A percentile compares a stretch with the other conserved stretches of the same genome.
These are phyloP conservation scores for Primulina tabacum DNA, from an alignment of 257 asterid species.

Conservation along the genomic window DNA sequence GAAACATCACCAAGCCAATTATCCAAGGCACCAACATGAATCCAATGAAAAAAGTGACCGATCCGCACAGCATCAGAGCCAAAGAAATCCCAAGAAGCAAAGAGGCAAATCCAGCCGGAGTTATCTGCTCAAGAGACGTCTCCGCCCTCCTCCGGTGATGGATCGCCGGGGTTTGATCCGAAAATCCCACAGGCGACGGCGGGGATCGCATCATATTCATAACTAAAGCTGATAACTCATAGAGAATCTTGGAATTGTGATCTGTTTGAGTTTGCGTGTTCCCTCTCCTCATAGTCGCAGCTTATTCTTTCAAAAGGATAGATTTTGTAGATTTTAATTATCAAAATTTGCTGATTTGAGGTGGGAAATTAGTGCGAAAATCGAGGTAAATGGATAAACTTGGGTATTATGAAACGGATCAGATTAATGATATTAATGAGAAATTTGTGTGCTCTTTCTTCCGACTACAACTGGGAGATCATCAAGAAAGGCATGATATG, in stretches of 20 bases:
- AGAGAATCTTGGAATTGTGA: constrained; percentile 33
- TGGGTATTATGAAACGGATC: neutral
- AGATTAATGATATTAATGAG: neutral
- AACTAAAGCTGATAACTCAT: constrained; percentile 42
- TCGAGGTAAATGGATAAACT: constrained; percentile 51
- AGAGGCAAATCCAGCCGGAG: constrained; percentile 75
- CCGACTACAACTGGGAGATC: neutral
- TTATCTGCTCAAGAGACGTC: constrained; percentile 45
- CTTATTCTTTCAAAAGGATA: neutral
- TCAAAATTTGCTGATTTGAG: neutral
- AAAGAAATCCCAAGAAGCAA: constrained; percentile 65
- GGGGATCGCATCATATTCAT: constrained; percentile 45
- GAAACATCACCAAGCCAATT: constrained; percentile 46
- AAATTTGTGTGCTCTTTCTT: neutral
- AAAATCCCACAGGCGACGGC: constrained; percentile 25
- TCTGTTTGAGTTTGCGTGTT: constrained; percentile 30
- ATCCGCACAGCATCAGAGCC: constrained; percentile 81
- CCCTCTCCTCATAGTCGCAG: constrained; percentile 31
- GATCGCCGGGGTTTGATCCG: constrained; percentile 15
- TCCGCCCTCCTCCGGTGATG: constrained; percentile 20
- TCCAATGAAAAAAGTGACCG: constrained; percentile 78
- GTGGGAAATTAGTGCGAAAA: constrained; percentile 24
- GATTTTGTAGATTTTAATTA: neutral
- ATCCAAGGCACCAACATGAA: constrained; percentile 91
- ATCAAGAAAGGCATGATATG: too few relatives aligned